Conservation (phyloP, 305 asterid genomes). For the Withania somnifera region DNA sequence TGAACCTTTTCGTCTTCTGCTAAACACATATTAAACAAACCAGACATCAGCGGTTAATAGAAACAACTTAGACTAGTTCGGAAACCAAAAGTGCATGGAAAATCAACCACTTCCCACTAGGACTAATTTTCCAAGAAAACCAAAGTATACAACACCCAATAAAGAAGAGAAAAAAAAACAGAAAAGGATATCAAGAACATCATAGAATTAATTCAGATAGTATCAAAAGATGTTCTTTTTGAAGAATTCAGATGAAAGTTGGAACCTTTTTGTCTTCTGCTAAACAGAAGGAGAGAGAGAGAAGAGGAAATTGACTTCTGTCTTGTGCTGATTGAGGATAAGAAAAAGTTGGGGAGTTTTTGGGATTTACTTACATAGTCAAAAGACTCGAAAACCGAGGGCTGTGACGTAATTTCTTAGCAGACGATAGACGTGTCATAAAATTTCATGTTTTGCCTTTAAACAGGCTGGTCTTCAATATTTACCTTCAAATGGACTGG, state of each 20-base stretch:
- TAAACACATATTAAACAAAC: background rate
- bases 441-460: too few species aligned
- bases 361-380: background rate
- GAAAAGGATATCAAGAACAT: too few species aligned
- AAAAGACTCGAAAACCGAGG: background rate
- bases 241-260: background rate
- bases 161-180: background rate
- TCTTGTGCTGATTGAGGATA: background rate
- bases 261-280: background rate
- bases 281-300: background rate
- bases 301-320: background rate
- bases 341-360: background rate
- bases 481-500: too few species aligned
- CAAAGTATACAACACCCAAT: background rate
- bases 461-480: too few species aligned
- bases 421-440: too few species aligned
- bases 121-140: background rate
- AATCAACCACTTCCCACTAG: background rate
- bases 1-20: background rate
- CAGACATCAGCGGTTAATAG: background rate
- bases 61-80: background rate
- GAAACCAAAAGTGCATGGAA: background rate
- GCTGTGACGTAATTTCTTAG: background rate
- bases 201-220: too few species aligned
- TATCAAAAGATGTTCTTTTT: background rate